Percentiles rank a stretch among this genome's conserved stretches.
Conservation (phyloP, 805 yeast species). For the Nakazawaea wyomingensis region DNA sequence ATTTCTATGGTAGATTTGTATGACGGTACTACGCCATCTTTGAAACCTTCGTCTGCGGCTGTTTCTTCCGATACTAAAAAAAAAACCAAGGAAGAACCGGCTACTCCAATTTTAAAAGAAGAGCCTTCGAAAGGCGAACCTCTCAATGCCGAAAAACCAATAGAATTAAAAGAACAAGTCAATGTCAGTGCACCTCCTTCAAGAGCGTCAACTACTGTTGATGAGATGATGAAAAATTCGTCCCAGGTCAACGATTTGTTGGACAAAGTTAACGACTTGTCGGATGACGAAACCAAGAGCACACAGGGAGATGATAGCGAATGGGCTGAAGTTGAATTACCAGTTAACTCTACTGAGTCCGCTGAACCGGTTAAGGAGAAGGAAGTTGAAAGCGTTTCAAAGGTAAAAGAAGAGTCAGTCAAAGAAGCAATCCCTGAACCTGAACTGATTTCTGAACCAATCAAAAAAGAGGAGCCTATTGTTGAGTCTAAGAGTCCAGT, state of each 20-base stretch:
- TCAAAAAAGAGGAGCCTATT: constrained; percentile 13
- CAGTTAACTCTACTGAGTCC: constrained; percentile 11
- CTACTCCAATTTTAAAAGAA: constrained; percentile 10
- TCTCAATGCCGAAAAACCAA: constrained; percentile 13
- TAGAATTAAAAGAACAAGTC: constrained; percentile 1
- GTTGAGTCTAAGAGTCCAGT: constrained; percentile 11
- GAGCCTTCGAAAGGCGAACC: constrained; percentile 20
- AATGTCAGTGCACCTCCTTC: constrained; percentile 11
- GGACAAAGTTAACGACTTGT: constrained; percentile 35
- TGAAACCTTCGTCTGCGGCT: constrained; percentile 34
- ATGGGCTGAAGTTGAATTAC: constrained; percentile 22
- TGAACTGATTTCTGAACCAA: constrained; percentile 10
- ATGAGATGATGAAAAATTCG: constrained; percentile 41
- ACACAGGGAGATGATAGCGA: constrained; percentile 20
- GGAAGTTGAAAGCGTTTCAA: constrained; percentile 3
- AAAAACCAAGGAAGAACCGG: constrained; percentile 17
- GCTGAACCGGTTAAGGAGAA: constrained; percentile 14
- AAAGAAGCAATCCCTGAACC: constrained; percentile 2
- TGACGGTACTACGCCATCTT: constrained; percentile 64
- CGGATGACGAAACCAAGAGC: constrained; percentile 34
- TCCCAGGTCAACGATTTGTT: constrained; percentile 41
- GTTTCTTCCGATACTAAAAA: constrained; percentile 18
- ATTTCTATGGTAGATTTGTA: constrained; percentile 70
- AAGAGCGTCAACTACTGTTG: constrained; percentile 29
- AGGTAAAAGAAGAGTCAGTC: constrained; percentile 9